phyloP scores from a whole-genome alignment of 345 rosid genomes.

The Eucalyptus leucophloia region DNA sequence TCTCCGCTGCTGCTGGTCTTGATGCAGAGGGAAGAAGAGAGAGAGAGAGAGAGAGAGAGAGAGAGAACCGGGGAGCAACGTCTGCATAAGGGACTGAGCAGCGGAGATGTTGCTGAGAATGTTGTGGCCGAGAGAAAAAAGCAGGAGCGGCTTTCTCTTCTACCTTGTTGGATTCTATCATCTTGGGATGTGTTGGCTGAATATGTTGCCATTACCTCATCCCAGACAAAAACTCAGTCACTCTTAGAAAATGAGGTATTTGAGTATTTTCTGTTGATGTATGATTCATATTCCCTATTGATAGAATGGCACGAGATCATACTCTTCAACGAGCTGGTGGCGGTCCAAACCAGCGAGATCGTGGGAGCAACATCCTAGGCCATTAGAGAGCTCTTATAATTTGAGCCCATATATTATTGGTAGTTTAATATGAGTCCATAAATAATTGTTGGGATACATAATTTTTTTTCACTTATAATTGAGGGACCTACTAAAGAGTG shows the following conservation, averaged over 20 bases:
- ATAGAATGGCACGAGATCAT: too few relatives aligned
- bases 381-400: accelerated
- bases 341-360: accelerated
- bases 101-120: neutral
- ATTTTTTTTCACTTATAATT: too few relatives aligned
- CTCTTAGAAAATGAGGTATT: neutral
- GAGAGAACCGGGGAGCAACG: neutral
- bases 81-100: neutral
- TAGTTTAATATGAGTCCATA: accelerated
- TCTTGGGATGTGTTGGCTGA: neutral
- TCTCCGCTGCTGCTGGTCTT: neutral
- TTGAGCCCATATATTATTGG: accelerated
- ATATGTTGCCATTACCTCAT: neutral
- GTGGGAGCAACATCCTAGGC: accelerated
- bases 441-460: accelerated
- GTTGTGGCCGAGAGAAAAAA: neutral
- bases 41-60: neutral
- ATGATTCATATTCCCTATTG: too few relatives aligned
- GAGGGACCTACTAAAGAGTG: too few relatives aligned
- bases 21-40: neutral
- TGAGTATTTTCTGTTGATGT: too few relatives aligned
- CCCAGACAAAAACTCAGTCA: neutral
- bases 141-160: neutral
- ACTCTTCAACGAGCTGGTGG: accelerated
- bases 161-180: neutral